Evolutionary conservation across 2,329 filamentous ascomycete species (phyloP).

Genomic region (Fusarium sp.): DNA sequence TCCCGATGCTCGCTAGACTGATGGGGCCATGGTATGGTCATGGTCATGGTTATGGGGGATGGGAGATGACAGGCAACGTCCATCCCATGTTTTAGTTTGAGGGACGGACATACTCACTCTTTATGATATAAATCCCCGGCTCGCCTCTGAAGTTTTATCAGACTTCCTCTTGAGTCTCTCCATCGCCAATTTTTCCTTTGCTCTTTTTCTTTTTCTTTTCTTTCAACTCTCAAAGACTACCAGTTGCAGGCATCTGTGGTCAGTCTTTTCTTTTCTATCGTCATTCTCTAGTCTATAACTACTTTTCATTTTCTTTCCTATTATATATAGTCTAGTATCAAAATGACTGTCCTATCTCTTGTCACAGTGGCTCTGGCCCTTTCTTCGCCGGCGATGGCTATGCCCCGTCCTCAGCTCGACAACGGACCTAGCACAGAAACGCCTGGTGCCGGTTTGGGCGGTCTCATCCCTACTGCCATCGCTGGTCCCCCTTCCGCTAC

Average conservation of each 20-base stretch:
- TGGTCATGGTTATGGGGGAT: conserved; percentile 1
- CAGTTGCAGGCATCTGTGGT: conserved; percentile 49
- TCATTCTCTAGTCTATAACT: conserved; percentile 23
- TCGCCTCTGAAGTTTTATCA: conserved; percentile 9
- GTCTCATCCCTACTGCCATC: conserved; percentile 12
- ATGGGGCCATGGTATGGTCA: neutral
- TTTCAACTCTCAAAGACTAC: conserved; percentile 39
- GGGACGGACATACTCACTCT: neutral
- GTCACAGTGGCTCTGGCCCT: conserved; percentile 47
- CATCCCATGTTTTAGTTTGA: conserved; percentile 17
- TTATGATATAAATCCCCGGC: conserved; percentile 37
- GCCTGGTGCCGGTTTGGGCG: conserved; percentile 31
- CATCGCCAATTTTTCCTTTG: conserved; percentile 39
- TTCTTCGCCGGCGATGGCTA: conserved; percentile 37
- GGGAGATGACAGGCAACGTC: conserved; percentile 16
- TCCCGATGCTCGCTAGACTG: neutral
- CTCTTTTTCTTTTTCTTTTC: conserved; percentile 44
- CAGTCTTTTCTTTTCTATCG: conserved; percentile 35
- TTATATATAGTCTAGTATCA: conserved; percentile 20
- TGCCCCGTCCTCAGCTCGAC: conserved; percentile 32
- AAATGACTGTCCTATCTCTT: conserved; percentile 46
- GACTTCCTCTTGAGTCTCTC: conserved; percentile 22
- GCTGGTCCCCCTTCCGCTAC: conserved; percentile 11
- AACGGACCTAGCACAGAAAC: conserved; percentile 18
- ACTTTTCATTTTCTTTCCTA: conserved; percentile 15